Conservation (phyloP, 495 filamentous ascomycete species). For the Thermothielavioides terrestris region DNA sequence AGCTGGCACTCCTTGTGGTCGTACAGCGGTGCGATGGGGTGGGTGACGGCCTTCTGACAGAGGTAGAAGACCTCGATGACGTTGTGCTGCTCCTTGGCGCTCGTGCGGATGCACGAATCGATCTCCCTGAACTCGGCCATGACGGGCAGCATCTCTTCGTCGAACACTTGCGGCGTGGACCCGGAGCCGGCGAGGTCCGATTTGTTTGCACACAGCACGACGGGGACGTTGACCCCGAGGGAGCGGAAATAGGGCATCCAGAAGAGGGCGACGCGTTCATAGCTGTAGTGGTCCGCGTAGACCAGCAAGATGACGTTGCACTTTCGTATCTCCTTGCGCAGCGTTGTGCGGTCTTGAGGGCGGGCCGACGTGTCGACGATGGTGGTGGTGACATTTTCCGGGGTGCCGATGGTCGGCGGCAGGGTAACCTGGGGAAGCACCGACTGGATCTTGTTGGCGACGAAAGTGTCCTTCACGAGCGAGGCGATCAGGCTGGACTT, state of each 20-base stretch:
- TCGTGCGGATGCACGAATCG: conserved; percentile 92
- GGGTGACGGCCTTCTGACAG: conserved; percentile 96
- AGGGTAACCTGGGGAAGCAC: conserved; percentile 91
- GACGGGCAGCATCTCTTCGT: conserved; percentile 96
- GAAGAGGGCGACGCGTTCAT: conserved; percentile 92
- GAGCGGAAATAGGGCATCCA: conserved; percentile 98
- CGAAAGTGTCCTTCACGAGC: conserved; percentile 90
- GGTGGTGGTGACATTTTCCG: conserved; percentile 89
- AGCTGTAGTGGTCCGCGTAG: conserved; percentile 97
- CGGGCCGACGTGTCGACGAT: conserved; percentile 95
- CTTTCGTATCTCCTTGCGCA: conserved; percentile 90
- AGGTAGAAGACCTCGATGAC: conserved; percentile 96
- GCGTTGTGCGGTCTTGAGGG: conserved; percentile 78
- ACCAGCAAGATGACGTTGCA: conserved; percentile 96
- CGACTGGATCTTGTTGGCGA: conserved; percentile 86
- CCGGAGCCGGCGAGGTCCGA: conserved; percentile 62
- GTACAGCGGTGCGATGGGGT: conserved; percentile 92
- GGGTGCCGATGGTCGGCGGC: conserved; percentile 76
- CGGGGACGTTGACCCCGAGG: conserved; percentile 95
- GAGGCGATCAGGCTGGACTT: conserved; percentile 66
- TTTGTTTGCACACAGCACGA: conserved; percentile 95
- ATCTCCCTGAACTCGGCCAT: conserved; percentile 99
- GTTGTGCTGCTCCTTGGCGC: conserved; percentile 89
- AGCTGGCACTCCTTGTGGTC: conserved; percentile 86
- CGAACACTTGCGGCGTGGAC: conserved; percentile 69